Conservation (phyloP, 2,329 filamentous ascomycete species). For the Trichophyton rubrum region DNA sequence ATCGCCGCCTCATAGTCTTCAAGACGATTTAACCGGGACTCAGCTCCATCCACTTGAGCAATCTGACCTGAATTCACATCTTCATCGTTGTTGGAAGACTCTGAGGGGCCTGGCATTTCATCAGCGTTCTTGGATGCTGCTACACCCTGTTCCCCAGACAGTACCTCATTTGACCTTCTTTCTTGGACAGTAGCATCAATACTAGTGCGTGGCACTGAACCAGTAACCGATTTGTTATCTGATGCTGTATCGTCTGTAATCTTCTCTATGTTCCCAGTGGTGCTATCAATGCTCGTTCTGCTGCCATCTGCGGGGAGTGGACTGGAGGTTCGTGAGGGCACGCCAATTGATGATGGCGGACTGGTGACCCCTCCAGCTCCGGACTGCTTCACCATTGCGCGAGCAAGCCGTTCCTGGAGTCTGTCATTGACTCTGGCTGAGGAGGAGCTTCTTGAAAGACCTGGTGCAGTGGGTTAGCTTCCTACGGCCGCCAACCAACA, state of each 20-base stretch:
- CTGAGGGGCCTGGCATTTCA: not conserved
- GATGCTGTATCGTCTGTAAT: constrained; percentile 17
- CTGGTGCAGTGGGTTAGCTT: constrained; percentile 20
- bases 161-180: constrained; percentile 15
- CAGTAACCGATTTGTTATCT: constrained; percentile 9
- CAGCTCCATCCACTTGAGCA: constrained; percentile 10
- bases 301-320: constrained; percentile 34
- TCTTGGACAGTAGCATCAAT: constrained; percentile 19
- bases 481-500: not conserved
- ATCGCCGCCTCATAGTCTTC: constrained; percentile 35
- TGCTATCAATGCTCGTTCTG: constrained; percentile 26
- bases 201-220: constrained; percentile 18
- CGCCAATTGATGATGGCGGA: constrained; percentile 37
- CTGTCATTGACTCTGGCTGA: constrained; percentile 61
- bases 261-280: constrained; percentile 14
- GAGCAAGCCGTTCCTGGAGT: constrained; percentile 77
- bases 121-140: not conserved
- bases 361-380: constrained; percentile 36
- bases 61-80: constrained; percentile 10
- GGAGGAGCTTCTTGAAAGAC: constrained; percentile 51
- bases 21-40: constrained; percentile 9
- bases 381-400: constrained; percentile 66
- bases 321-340: constrained; percentile 43
- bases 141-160: not conserved
- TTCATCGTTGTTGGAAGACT: not conserved